phyloP scores from a whole-genome alignment of 208 protist genomes.

The Acanthamoeba sp. region DNA sequence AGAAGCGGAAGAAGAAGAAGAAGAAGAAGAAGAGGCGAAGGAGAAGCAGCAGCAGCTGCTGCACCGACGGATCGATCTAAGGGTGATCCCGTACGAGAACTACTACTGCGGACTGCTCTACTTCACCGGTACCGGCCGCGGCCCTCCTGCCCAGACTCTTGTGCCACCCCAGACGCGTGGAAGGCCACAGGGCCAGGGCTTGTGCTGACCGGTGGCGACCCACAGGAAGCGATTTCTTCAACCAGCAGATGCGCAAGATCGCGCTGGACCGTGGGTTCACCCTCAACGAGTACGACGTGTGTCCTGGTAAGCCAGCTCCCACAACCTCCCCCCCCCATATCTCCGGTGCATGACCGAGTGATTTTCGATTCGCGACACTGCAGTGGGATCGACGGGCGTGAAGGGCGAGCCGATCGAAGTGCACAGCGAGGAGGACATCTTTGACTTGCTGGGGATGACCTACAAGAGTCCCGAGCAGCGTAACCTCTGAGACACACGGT shows the following conservation, averaged over 20 bases:
- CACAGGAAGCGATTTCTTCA: conserved; percentile 79
- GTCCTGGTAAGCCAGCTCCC: neutral
- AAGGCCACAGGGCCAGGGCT: neutral
- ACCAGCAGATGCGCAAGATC: conserved; percentile 72
- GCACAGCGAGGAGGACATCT: conserved; percentile 76
- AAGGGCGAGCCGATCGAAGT: conserved; percentile 63
- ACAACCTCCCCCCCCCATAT: too few relatives aligned
- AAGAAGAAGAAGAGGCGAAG: conserved; percentile 17
- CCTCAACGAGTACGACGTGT: conserved; percentile 73
- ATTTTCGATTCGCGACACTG: neutral
- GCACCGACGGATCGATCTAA: conserved; percentile 76
- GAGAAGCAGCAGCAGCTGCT: neutral
- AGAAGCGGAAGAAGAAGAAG: conserved; percentile 10
- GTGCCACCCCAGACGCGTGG: neutral
- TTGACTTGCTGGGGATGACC: conserved; percentile 75
- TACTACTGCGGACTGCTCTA: conserved; percentile 80
- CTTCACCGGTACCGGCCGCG: conserved; percentile 20
- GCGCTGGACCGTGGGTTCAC: conserved; percentile 66
- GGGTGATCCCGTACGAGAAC: conserved; percentile 75
- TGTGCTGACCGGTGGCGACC: neutral
- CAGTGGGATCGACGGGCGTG: neutral
- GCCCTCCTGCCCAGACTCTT: neutral
- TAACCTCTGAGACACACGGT: too few relatives aligned
- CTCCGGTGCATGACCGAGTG: too few relatives aligned
- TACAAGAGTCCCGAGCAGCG: conserved; percentile 74